phyloP scores from a whole-genome alignment of 148 eudicot species.

The Arbutus unedo region DNA sequence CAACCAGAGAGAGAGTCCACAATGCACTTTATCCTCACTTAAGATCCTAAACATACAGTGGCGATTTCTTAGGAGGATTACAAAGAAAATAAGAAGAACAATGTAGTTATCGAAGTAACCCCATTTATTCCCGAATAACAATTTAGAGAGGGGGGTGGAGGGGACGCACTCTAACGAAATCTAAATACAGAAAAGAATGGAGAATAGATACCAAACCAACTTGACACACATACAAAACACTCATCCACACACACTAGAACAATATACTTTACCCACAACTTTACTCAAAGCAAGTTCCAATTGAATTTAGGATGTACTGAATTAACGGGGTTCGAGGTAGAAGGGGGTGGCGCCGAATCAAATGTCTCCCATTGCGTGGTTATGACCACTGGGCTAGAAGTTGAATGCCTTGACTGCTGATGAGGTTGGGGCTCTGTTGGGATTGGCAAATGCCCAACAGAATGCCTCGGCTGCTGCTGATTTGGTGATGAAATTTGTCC shows the following conservation, averaged over 20 bases:
- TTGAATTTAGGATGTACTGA: slow-evolving; percentile 49
- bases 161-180: slow-evolving; percentile 43
- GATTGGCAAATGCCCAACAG: slow-evolving; percentile 39
- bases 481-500: slow-evolving; percentile 36
- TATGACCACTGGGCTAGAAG: slow-evolving; percentile 61
- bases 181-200: slow-evolving; percentile 82
- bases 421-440: slow-evolving; percentile 24
- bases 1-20: background rate
- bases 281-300: slow-evolving; percentile 75
- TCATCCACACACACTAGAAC: slow-evolving; percentile 45
- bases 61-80: background rate
- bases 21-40: background rate
- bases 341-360: slow-evolving; percentile 47
- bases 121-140: slow-evolving; percentile 46
- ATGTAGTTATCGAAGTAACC: slow-evolving; percentile 10
- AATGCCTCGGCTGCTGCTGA: slow-evolving; percentile 39
- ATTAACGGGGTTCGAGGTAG: slow-evolving; percentile 31
- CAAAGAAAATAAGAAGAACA: slow-evolving; percentile 16
- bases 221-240: slow-evolving; percentile 35
- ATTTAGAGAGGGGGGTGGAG: slow-evolving; percentile 19
- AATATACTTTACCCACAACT: slow-evolving; percentile 25
- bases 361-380: slow-evolving; percentile 97
- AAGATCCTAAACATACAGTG: slow-evolving; percentile 13
- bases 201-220: slow-evolving; percentile 48
- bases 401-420: slow-evolving; percentile 42